phyloP scores from a whole-genome alignment of 139 green algal species.

The Chlamydomonas sp. region DNA sequence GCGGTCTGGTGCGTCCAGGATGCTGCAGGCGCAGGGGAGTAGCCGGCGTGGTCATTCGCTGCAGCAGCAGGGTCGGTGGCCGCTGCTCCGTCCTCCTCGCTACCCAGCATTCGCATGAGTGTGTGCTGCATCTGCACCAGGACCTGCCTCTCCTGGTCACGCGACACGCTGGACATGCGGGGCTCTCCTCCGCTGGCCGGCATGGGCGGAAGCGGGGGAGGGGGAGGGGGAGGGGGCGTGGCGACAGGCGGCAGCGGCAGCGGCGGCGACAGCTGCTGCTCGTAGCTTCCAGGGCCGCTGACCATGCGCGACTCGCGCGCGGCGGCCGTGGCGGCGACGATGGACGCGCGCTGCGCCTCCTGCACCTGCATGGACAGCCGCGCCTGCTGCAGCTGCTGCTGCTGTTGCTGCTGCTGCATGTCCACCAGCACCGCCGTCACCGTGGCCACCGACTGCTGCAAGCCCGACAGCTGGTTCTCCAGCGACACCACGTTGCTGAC shows the following conservation, averaged over 20 bases:
- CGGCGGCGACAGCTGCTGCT: neutral
- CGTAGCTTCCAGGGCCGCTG: too few relatives aligned
- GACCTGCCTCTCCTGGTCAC: neutral
- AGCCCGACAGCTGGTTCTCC: neutral
- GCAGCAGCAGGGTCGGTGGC: neutral
- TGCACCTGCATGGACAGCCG: neutral
- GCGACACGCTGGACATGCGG: too few relatives aligned
- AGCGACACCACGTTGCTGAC: neutral
- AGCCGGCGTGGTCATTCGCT: neutral
- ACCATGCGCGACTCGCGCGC: neutral
- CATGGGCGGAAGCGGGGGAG: too few relatives aligned
- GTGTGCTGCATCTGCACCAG: constrained; percentile 22
- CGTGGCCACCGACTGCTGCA: constrained; percentile 15
- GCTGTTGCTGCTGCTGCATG: constrained; percentile 2
- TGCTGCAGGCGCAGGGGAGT: neutral
- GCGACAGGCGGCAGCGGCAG: neutral
- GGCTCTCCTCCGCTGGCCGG: too few relatives aligned
- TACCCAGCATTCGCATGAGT: constrained; percentile 11
- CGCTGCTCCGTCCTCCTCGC: neutral
- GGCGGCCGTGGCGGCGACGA: neutral
- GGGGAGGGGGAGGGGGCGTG: too few relatives aligned
- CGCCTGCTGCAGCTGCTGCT: neutral
- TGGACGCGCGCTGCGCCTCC: neutral
- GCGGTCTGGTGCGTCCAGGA: neutral
- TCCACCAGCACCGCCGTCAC: constrained; percentile 7